Evolutionary conservation across 495 filamentous ascomycete species (phyloP), one percentile per base, ranked within the genome.

Genomic region (Aspergillus wentii): DNA sequence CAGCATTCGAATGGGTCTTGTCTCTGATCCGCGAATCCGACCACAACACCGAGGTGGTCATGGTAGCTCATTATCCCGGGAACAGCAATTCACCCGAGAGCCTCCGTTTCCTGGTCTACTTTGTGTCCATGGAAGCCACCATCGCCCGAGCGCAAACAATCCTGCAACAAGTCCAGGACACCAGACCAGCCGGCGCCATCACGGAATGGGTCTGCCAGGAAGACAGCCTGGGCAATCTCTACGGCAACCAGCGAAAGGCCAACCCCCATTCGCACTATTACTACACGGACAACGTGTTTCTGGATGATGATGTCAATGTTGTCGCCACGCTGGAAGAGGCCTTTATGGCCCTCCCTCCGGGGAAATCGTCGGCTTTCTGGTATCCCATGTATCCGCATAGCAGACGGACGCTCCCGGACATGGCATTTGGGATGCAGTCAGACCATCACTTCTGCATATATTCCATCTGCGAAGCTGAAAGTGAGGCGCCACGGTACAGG

Each of bases 371-470:
- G 17, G 53, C 60, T 6, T 49, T 72, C 6, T 69, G 59, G 50
- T 69, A 60, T 38, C 35, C 57, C 13, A 71, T 72, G 68, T 37
- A 42, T 34, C 68, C 68, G 2, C 43, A 40, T 11, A 55, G 52
- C 17, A 39, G 56, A n/a, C 35, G 52, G 3, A 27, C 32, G 11
- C 41, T 59, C 10, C 44, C 44, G 5, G 54, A 58, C 31, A 73
- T 73, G 69, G 63, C 66, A 2, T 41, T 69, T 3, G 56, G 46
- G 3, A 52, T 71, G 56, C 66, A 73, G 29, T 51, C 46, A 8
- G 68, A 71, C 32, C 68, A 73, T 43, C 72, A 71, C 34, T 57
- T 73, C 32, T 58, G 66, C 9, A 30, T 71, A 6, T 72, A 72
- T 32, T 52, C 59, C 2, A 48, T 73, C 0, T 73, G 68, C 63